Base-by-base conservation (phyloP, 2,329 filamentous ascomycete genomes). In the Drechslerella coelobrocha region DNA sequence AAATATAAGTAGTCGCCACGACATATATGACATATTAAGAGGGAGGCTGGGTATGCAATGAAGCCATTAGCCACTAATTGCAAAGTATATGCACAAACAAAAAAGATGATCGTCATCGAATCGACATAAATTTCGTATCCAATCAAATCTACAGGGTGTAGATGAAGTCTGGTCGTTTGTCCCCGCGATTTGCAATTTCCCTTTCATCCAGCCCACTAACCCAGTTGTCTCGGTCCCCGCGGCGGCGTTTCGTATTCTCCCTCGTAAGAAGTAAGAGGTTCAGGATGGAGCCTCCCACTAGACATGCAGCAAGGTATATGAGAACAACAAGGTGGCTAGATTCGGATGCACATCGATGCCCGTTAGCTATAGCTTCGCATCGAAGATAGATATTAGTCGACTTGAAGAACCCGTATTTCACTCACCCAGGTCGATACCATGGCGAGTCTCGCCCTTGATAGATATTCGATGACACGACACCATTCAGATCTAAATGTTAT, bases 401-500 rank as follows among this genome's bases (percentile, higher is more conserved):
- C 17, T 41, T 21, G 29, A 17, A 21, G 41, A 41, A 9, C 5
- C 14, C n/a, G 4, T 41, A 17, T 48, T 12, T 23, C 43, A n/a
- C 55, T 29, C 61, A 65, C 59, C 68, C 68, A 52, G 68, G 60
- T 29, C 60, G 54, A 24, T 72, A 72, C 68, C 68, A 72, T 10
- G 68, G 68, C 6, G 54, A 31, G 29, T 72, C 60, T 27, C 27
- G 47, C 17, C 43, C 53, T 54, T 72, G 60, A 26, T 72, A 72
- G 24, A 72, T 54, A 34, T 72, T 72, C n/a, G 79, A 81, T 2
- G 79, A 80, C 69, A 96, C 89, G 23, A 96, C 86, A 37, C 92
- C 92, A 77, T 95, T 96, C 45, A 97, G 81, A 77, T 97, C 29
- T 92, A 92, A 90, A 91, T 96, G 21, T 89, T 65, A 34, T 34